Evolutionary conservation across 768 basidiomycete genomes (phyloP).

Genomic region (Clathrus columnatus): DNA sequence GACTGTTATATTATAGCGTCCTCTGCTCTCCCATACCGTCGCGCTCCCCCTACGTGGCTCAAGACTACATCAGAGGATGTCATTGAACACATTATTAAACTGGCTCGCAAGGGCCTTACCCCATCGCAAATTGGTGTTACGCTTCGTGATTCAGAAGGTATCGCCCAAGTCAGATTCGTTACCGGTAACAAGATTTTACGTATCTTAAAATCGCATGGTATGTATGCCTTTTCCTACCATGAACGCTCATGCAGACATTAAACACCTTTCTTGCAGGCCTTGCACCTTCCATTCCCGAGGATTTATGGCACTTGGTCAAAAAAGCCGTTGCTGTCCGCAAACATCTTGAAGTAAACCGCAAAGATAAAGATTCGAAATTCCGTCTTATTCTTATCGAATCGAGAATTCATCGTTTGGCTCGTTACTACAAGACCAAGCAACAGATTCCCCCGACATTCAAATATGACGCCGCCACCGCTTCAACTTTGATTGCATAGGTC

Average conservation of each 20-base stretch:
- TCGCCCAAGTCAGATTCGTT: constrained; percentile 96
- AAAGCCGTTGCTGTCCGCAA: constrained; percentile 99
- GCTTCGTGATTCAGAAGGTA: constrained; percentile 95
- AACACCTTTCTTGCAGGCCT: constrained; percentile 68
- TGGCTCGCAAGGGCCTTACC: constrained; percentile 94
- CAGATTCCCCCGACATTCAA: constrained; percentile 98
- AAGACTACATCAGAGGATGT: constrained; percentile 95
- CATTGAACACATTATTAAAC: constrained; percentile 92
- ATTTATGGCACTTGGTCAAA: constrained; percentile 99
- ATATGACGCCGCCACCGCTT: constrained; percentile 94
- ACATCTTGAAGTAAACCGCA: constrained; percentile 95
- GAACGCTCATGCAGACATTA: constrained; percentile 12
- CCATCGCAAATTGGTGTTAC: constrained; percentile 98
- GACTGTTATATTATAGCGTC: constrained; percentile 41
- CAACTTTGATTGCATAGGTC: constrained; percentile 76
- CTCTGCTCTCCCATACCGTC: constrained; percentile 96
- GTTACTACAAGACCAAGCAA: constrained; percentile 99
- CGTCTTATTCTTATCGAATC: constrained; percentile 99
- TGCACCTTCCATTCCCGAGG: constrained; percentile 96
- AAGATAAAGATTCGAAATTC: constrained; percentile 97
- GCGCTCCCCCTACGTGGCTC: constrained; percentile 91
- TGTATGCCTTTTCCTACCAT: constrained; percentile 23
- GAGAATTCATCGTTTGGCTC: constrained; percentile 92
- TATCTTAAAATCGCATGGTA: constrained; percentile 92
- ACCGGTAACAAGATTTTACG: constrained; percentile 99